These are phyloP conservation scores for Ceratocystis albifundus DNA, from an alignment of 2,329 filamentous ascomycete genomes.

Conservation along the genomic window DNA sequence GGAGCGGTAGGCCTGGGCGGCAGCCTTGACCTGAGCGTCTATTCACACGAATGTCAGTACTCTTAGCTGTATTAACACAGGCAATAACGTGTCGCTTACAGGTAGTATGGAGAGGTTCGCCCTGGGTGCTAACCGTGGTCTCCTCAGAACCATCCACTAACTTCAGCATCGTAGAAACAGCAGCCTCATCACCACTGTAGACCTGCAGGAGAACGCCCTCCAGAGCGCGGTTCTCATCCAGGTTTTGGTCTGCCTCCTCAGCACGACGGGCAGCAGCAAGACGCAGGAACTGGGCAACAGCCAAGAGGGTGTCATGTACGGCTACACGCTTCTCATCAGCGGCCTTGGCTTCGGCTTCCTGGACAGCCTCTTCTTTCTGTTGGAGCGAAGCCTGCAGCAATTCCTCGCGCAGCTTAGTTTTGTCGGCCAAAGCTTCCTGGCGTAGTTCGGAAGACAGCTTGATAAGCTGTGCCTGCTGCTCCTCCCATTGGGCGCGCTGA, in stretches of 20 bases:
- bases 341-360: slow-evolving; percentile 42
- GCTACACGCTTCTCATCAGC: slow-evolving; percentile 26
- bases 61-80: not conserved
- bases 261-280: slow-evolving; percentile 64
- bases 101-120: slow-evolving; percentile 54
- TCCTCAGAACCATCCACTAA: slow-evolving; percentile 63
- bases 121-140: slow-evolving; percentile 51
- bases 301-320: slow-evolving; percentile 53
- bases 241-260: slow-evolving; percentile 51
- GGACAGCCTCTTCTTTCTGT: slow-evolving; percentile 43
- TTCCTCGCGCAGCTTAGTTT: slow-evolving; percentile 48
- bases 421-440: slow-evolving; percentile 45
- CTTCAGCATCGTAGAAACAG: slow-evolving; percentile 64
- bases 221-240: slow-evolving; percentile 67
- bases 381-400: slow-evolving; percentile 42
- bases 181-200: slow-evolving; percentile 64
- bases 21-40: slow-evolving; percentile 35
- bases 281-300: slow-evolving; percentile 67
- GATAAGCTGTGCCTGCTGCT: slow-evolving; percentile 62
- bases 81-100: slow-evolving; percentile 43
- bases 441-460: slow-evolving; percentile 65
- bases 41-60: slow-evolving; percentile 22
- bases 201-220: slow-evolving; percentile 69
- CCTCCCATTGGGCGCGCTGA: slow-evolving; percentile 58
- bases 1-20: slow-evolving; percentile 43